A percentile compares a stretch with the other conserved stretches of the same genome.
Conservation (phyloP, 106 monocot genomes). For the Dioscorea zingiberensis region DNA sequence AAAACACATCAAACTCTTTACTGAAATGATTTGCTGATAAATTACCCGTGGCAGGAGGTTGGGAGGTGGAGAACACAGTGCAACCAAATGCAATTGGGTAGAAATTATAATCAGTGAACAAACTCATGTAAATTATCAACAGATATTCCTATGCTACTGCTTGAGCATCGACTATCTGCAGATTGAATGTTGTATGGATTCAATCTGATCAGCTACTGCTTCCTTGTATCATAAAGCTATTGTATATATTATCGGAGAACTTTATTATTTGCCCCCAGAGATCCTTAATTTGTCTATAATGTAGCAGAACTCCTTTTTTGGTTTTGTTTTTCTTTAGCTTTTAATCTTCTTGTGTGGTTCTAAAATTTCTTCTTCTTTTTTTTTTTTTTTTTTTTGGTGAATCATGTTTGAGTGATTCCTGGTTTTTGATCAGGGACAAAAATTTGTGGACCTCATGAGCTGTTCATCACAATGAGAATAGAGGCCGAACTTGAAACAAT, state of each 20-base stretch:
- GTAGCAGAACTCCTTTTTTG: too few species aligned
- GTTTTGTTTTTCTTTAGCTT: background rate
- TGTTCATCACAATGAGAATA: too few species aligned
- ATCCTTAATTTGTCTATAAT: background rate
- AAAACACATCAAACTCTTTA: background rate
- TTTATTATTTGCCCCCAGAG: conserved; percentile 3
- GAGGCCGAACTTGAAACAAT: too few species aligned
- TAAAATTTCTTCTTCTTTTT: too few species aligned
- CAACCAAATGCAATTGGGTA: conserved; percentile 65
- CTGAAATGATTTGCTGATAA: background rate
- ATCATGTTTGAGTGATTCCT: too few species aligned
- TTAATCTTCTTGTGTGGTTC: background rate
- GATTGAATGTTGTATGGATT: background rate
- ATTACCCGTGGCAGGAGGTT: conserved; percentile 34
- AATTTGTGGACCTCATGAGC: too few species aligned
- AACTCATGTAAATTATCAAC: conserved; percentile 8
- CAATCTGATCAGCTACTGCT: background rate
- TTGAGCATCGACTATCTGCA: background rate
- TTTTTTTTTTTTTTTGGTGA: too few species aligned
- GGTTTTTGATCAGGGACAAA: too few species aligned
- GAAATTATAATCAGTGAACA: background rate
- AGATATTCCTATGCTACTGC: background rate
- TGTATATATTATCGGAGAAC: conserved; percentile 2
- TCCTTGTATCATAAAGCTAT: conserved; percentile 3
- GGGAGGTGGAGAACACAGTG: conserved; percentile 61